Evolutionary conservation across 2,329 filamentous ascomycete genomes (phyloP).

Genomic region (Epichloe amarillans): DNA sequence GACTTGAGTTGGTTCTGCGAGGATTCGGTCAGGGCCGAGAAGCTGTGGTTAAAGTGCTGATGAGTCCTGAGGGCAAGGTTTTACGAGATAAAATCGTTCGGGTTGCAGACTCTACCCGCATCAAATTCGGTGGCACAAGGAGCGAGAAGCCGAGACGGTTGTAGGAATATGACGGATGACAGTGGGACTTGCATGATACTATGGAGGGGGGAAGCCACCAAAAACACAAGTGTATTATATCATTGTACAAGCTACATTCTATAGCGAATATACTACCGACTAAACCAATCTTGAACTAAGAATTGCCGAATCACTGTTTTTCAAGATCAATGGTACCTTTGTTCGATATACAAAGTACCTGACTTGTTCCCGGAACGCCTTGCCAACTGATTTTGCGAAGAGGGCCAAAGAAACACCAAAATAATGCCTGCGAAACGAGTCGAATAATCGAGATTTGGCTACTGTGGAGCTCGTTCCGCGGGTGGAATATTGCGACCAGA

Average conservation of each 20-base stretch:
- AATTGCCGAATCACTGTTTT: background rate
- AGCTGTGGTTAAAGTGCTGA: slow-evolving; percentile 75
- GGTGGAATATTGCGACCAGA: slow-evolving; percentile 37
- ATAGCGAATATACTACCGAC: slow-evolving; percentile 10
- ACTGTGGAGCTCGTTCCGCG: slow-evolving; percentile 36
- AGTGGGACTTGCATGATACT: background rate
- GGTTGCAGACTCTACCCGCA: slow-evolving; percentile 72
- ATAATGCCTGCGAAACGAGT: slow-evolving; percentile 4
- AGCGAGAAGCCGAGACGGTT: slow-evolving; percentile 75
- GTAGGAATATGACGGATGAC: slow-evolving; percentile 14
- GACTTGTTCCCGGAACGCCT: slow-evolving; percentile 5
- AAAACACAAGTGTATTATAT: slow-evolving; percentile 21
- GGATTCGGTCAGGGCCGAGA: slow-evolving; percentile 83
- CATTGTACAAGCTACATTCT: slow-evolving; percentile 21
- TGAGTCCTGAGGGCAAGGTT: slow-evolving; percentile 71
- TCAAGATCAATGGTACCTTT: background rate
- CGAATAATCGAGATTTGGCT: background rate
- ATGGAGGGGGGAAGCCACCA: background rate
- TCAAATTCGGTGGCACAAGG: slow-evolving; percentile 93
- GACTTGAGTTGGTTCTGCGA: slow-evolving; percentile 67
- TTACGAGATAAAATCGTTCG: slow-evolving; percentile 62
- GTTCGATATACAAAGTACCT: slow-evolving; percentile 1
- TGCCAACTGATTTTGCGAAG: background rate
- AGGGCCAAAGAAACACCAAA: background rate
- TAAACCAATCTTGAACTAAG: background rate